Base-by-base conservation (phyloP, 148 eudicot species). In the Rhododendron kiyosumense region DNA sequence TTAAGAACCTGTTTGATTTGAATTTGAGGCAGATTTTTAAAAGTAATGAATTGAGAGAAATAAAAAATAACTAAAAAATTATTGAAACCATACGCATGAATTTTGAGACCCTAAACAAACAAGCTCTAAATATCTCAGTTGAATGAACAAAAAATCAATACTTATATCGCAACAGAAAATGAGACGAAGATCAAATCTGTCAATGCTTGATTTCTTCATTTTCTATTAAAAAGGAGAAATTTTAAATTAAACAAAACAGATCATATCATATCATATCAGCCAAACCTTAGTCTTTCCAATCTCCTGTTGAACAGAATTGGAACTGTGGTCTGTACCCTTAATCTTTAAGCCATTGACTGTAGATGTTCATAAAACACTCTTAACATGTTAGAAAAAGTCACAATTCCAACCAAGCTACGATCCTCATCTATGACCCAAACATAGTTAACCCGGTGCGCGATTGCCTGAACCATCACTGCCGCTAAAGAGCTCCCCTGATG, bases 401-500 rank as follows among this genome's bases (percentile, higher is more conserved):
- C 98, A 41, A 93, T 92, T 71, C 98, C 99, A 5, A 86, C 91
- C 18, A 91, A 88, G 11, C 86, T 86, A 84, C 88, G 81, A 32
- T 94, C 92, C 5, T 91, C 93, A 82, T 96, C 97, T 74, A 96
- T 85, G 14, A 96, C 98, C 99, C 98, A 96, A 8, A 92, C 96
- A 11, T 95, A 95, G 41, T 86, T 96, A 73, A 93, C 96, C 11
- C 99, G 90, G 81, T 93, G 98, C 3, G 97, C 89, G 3, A 96
- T 89, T 0, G 98, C 97, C 83, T 96, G 99, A 18, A 94, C 91
- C 98, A 94, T 95, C 52, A 96, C 97, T 0, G 99, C 99, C 9
- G 93, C 93, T 83, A 96, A 85, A 57, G 99, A 96, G 81, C 99
- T 96, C 57, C 92, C 84, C 12, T 91, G 91, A 78, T 91, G 90